These are phyloP conservation scores for Fonsecaea pedrosoi DNA, from an alignment of 2,329 filamentous ascomycete species.

Conservation along the genomic window DNA sequence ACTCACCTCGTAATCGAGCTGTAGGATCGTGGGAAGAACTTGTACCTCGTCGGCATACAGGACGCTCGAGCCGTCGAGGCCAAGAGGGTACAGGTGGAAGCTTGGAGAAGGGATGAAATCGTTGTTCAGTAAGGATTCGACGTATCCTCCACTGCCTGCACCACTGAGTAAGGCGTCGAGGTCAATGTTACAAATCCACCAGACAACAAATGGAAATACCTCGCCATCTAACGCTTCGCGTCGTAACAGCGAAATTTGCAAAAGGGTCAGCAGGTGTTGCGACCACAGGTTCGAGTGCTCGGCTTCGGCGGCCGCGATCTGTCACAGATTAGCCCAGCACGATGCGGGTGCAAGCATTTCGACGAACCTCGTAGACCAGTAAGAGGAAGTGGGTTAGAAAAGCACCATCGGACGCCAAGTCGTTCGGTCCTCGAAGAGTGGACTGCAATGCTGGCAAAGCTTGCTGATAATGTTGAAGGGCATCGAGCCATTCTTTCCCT, in stretches of 20 bases:
- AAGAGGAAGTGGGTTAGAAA: constrained; percentile 65
- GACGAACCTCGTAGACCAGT: constrained; percentile 61
- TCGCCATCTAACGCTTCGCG: constrained; percentile 54
- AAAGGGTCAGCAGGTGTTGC: constrained; percentile 60
- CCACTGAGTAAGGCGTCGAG: constrained; percentile 62
- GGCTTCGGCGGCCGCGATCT: constrained; percentile 56
- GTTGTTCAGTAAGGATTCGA: constrained; percentile 55
- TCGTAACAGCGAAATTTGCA: constrained; percentile 58
- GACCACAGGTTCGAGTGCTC: constrained; percentile 60
- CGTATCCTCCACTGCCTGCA: constrained; percentile 58
- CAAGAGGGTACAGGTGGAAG: constrained; percentile 48
- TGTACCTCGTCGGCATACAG: constrained; percentile 48
- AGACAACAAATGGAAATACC: constrained; percentile 59
- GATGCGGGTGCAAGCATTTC: not conserved
- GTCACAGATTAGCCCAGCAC: constrained; percentile 21
- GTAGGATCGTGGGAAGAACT: constrained; percentile 51
- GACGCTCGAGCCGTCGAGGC: constrained; percentile 45
- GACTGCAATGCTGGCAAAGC: constrained; percentile 58
- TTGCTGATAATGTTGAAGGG: constrained; percentile 62
- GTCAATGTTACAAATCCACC: constrained; percentile 62
- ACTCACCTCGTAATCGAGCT: constrained; percentile 55
- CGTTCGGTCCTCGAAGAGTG: constrained; percentile 53
- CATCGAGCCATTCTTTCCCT: constrained; percentile 55
- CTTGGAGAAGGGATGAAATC: constrained; percentile 55
- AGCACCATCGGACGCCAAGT: constrained; percentile 63